These are phyloP conservation scores for Terana coerulea DNA, from an alignment of 768 basidiomycete genomes.

Conservation along the genomic window DNA sequence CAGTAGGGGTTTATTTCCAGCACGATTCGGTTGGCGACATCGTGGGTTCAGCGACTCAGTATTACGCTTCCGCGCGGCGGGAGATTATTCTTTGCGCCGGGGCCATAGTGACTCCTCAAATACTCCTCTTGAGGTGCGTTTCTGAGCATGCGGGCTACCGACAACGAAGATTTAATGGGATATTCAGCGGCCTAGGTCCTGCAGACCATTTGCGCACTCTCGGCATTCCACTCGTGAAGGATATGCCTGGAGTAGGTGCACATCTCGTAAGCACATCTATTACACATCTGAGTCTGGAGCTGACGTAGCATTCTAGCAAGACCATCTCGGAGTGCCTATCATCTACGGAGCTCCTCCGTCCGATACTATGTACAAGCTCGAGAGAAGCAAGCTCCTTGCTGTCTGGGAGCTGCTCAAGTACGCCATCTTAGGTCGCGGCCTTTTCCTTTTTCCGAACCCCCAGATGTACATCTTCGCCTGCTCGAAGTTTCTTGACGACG, in stretches of 20 bases:
- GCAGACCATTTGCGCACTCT: slow-evolving; percentile 29
- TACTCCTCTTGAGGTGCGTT: neutral
- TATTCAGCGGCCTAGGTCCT: slow-evolving; percentile 42
- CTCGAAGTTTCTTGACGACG: slow-evolving; percentile 11
- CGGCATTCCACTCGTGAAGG: slow-evolving; percentile 26
- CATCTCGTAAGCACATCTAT: slow-evolving; percentile 21
- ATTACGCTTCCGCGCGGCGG: neutral
- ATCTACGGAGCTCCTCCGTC: slow-evolving; percentile 9
- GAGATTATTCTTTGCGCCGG: neutral
- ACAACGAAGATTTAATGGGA: neutral
- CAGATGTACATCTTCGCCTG: slow-evolving; percentile 7
- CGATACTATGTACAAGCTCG: slow-evolving; percentile 14
- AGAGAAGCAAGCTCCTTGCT: neutral
- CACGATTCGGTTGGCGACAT: neutral
- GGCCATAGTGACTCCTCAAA: neutral
- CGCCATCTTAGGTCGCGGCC: slow-evolving; percentile 12
- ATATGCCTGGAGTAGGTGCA: slow-evolving; percentile 31
- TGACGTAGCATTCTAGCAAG: slow-evolving; percentile 2
- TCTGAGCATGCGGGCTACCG: neutral
- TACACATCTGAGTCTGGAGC: neutral
- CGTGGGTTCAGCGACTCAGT: neutral
- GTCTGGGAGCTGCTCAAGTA: slow-evolving; percentile 9
- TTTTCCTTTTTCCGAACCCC: slow-evolving; percentile 13
- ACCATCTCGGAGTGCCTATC: slow-evolving; percentile 16
- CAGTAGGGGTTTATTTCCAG: neutral